A percentile compares a stretch with the other conserved stretches of the same genome.
Evolutionary conservation across 2,329 filamentous ascomycete species (phyloP).

Genomic region (Curvularia eragrostidis): DNA sequence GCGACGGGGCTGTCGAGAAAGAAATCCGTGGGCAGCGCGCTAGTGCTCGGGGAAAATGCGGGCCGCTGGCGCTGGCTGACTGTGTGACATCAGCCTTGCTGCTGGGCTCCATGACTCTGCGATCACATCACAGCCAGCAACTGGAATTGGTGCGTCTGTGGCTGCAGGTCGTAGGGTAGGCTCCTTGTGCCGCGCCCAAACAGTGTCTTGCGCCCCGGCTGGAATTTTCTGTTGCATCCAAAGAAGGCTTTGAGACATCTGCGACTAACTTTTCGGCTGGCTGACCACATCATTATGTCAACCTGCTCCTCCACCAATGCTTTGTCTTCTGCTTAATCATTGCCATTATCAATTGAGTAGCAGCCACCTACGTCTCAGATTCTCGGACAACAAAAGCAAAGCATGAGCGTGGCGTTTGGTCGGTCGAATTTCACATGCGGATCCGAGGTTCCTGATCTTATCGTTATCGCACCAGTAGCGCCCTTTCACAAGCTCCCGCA

Average conservation of each 20-base stretch:
- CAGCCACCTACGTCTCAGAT: neutral
- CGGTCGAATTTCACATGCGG: neutral
- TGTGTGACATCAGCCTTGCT: conserved; percentile 19
- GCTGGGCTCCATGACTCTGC: neutral
- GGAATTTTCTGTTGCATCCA: neutral
- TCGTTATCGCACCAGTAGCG: conserved; percentile 21
- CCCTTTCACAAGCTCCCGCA: conserved; percentile 23
- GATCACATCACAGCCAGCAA: neutral
- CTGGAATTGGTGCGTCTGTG: neutral
- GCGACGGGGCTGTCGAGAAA: conserved; percentile 21
- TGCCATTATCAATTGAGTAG: neutral
- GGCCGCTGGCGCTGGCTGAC: conserved; percentile 22
- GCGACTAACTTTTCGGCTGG: conserved; percentile 6
- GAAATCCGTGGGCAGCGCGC: conserved; percentile 32
- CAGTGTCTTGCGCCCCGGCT: neutral
- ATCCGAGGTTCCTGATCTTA: conserved; percentile 6
- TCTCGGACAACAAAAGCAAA: neutral
- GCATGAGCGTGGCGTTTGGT: neutral
- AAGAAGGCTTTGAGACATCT: conserved; percentile 11
- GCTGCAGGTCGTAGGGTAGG: neutral
- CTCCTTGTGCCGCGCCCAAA: neutral
- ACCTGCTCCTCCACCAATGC: neutral
- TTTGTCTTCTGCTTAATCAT: neutral
- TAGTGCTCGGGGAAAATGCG: conserved; percentile 33
- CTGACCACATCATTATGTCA: neutral